Evolutionary conservation across 345 rosid species (phyloP), one percentile per base, ranked within the genome.

Genomic region (Populus alba): DNA sequence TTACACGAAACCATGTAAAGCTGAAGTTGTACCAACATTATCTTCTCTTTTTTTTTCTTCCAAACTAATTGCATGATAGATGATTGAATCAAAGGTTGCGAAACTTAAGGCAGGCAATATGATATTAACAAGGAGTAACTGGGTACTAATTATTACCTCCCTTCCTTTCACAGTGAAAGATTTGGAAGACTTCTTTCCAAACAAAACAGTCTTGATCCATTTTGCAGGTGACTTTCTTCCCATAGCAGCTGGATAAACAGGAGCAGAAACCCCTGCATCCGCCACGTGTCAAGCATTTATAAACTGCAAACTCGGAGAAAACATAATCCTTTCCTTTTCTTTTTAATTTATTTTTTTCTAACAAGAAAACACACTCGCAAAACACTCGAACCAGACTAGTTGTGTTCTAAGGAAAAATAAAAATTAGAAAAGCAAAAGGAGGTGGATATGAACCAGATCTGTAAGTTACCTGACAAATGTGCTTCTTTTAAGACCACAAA

Each of bases 111-210:
- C n/a, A 66, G 39, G 11, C 39, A 20, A 61, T 27, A 61, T 10
- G 66, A 5, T 12, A 31, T 35, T 35, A 66, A 18, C 37, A 66
- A 29, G 38, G 23, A 66, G 22, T 29, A 66, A 18, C 20, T 31
- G 29, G 31, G 53, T 10, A 69, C 23, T 35, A 3, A 31, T 31
- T 31, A 29, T 83, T 79, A 93, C 99, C 96, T 92, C 97, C 70
- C 87, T 88, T 68, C 82, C 91, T 78, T 85, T 95, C 25, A 86
- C 86, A 29, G 75, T 61, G 78, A 81, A 80, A 68, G 92, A 88
- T 83, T 92, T 93, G 73, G 96, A 91, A 12, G 91, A 39, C 82
- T 90, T 95, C 88, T 93, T 95, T 39, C 98, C 97, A 79, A 93
- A 91, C 2, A 95, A 83, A 51, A 93, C 85, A 71, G 87, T 84